Evolutionary conservation across 345 rosid genomes (phyloP).

Genomic region (Geranium rotundifolium): DNA sequence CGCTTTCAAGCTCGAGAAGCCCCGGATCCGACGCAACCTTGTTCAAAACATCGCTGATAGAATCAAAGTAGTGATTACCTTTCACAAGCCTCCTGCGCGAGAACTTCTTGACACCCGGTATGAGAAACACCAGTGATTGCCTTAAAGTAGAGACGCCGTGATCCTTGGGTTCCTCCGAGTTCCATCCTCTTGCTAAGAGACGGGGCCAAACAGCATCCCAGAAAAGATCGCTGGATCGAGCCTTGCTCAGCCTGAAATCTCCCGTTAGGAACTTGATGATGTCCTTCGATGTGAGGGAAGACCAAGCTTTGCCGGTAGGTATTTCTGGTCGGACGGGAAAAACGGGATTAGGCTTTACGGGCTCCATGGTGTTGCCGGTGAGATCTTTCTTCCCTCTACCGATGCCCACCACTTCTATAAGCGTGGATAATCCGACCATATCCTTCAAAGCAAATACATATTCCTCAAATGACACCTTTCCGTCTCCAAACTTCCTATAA

Average conservation of each 20-base stretch:
- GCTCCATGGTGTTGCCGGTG: slow-evolving; percentile 30
- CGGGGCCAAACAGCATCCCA: slow-evolving; percentile 64
- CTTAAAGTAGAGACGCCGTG: slow-evolving; percentile 20
- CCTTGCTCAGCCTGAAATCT: slow-evolving; percentile 39
- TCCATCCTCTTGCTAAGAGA: slow-evolving; percentile 48
- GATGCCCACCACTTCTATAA: slow-evolving; percentile 33
- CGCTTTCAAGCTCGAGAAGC: slow-evolving; percentile 46
- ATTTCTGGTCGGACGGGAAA: slow-evolving; percentile 22
- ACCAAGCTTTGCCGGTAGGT: slow-evolving; percentile 42
- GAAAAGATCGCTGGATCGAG: slow-evolving; percentile 39
- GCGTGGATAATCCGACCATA: slow-evolving; percentile 18
- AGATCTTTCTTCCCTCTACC: slow-evolving; percentile 44
- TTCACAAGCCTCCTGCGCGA: slow-evolving; percentile 41
- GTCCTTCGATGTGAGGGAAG: slow-evolving; percentile 29
- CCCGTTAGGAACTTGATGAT: slow-evolving; percentile 38
- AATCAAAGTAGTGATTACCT: slow-evolving; percentile 52
- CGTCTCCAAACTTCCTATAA: slow-evolving; percentile 44
- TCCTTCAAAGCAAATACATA: slow-evolving; percentile 28
- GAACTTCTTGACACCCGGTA: slow-evolving; percentile 38
- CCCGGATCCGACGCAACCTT: slow-evolving; percentile 54
- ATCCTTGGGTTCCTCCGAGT: slow-evolving; percentile 42
- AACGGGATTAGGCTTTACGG: slow-evolving; percentile 19
- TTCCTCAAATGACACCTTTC: slow-evolving; percentile 33
- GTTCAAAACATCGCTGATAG: slow-evolving; percentile 54
- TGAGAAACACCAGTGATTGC: slow-evolving; percentile 30